These are phyloP conservation scores for Daldinia sp. DNA, from an alignment of 2,329 filamentous ascomycete species.

Conservation along the genomic window DNA sequence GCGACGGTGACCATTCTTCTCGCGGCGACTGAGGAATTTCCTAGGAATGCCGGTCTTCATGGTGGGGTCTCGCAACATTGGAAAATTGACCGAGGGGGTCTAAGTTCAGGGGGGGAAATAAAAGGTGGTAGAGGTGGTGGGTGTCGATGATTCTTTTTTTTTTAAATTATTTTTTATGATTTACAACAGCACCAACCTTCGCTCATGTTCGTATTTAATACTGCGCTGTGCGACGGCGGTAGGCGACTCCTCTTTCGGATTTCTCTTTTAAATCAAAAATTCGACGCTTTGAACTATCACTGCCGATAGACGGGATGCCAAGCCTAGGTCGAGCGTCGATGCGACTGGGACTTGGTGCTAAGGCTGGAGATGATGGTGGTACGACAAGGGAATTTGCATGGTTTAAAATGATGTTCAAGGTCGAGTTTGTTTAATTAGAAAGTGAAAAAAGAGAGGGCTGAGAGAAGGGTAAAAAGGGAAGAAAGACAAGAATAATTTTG, in stretches of 20 bases:
- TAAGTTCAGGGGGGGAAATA: slow-evolving; percentile 3
- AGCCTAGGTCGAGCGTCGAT: slow-evolving; percentile 8
- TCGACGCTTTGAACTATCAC: slow-evolving; percentile 4
- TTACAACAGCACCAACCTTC: slow-evolving; percentile 18
- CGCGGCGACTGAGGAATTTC: slow-evolving; percentile 75
- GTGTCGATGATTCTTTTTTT: slow-evolving; percentile 20
- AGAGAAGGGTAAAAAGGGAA: background rate
- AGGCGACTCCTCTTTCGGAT: background rate
- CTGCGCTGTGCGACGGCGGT: slow-evolving; percentile 1
- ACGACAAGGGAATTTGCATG: slow-evolving; percentile 32
- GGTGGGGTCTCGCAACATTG: slow-evolving; percentile 41
- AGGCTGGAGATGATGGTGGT: slow-evolving; percentile 31
- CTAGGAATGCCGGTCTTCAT: slow-evolving; percentile 65
- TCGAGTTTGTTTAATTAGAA: background rate
- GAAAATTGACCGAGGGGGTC: slow-evolving; percentile 24
- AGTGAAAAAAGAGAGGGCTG: no score
- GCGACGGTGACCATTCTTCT: slow-evolving; percentile 67
- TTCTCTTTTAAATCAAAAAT: slow-evolving; percentile 7
- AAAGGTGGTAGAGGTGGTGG: slow-evolving; percentile 17
- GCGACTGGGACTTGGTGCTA: slow-evolving; percentile 15
- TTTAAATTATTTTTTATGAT: no score
- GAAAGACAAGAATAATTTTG: background rate
- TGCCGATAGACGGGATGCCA: background rate
- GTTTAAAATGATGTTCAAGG: slow-evolving; percentile 12
- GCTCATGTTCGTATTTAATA: slow-evolving; percentile 25